These are phyloP conservation scores for Gymnopilus junonius DNA, from an alignment of 768 basidiomycete species.

Conservation along the genomic window DNA sequence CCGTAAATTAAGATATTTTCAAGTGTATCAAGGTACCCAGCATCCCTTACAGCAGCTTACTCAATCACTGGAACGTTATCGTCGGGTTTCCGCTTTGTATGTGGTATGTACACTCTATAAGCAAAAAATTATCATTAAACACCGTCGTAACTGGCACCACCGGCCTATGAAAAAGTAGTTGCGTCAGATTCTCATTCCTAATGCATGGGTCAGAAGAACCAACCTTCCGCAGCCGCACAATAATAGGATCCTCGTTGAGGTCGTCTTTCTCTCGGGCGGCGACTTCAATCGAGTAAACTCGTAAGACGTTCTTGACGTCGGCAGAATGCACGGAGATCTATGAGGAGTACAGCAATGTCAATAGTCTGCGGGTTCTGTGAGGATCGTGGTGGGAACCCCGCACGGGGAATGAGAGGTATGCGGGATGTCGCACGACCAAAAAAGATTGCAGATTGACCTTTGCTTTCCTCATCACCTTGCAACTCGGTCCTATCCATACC, in stretches of 20 bases:
- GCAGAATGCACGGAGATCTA: constrained; percentile 92
- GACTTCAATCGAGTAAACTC: constrained; percentile 86
- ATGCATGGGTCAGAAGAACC: constrained; percentile 21
- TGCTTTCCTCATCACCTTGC: constrained; percentile 92
- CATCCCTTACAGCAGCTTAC: not conserved
- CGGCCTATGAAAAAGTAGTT: constrained; percentile 55
- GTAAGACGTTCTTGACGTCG: constrained; percentile 83
- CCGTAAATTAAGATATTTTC: not conserved
- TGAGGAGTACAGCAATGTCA: constrained; percentile 22
- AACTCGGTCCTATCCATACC: constrained; percentile 80
- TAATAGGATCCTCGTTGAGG: constrained; percentile 85
- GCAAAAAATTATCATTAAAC: constrained; percentile 45
- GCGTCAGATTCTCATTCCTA: constrained; percentile 12
- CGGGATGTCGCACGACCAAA: constrained; percentile 30
- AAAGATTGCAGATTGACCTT: constrained; percentile 57
- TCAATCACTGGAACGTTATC: not conserved
- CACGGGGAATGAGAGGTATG: constrained; percentile 18
- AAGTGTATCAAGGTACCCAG: not conserved
- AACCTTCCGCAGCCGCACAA: constrained; percentile 82
- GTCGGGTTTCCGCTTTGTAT: constrained; percentile 16
- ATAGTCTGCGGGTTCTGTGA: constrained; percentile 26
- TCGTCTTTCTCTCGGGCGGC: constrained; percentile 84
- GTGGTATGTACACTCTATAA: constrained; percentile 16
- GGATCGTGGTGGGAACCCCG: constrained; percentile 37
- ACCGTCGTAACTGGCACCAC: constrained; percentile 89